Conservation (phyloP, 495 filamentous ascomycete genomes). For the Penicillium turbatum region DNA sequence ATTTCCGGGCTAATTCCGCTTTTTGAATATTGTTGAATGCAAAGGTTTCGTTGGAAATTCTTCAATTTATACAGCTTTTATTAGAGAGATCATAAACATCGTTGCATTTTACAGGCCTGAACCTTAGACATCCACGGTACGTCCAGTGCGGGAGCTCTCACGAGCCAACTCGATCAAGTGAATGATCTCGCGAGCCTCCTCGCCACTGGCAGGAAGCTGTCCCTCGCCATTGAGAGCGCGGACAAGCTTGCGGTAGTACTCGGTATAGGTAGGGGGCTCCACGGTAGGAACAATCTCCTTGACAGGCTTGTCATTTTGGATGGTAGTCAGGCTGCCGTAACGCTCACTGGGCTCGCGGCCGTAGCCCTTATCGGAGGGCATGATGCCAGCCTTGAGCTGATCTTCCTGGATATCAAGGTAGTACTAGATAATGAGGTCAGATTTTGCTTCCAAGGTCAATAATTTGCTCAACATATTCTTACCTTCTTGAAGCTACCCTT, state of each 20-base stretch:
- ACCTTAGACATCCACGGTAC: constrained; percentile 52
- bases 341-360: constrained; percentile 58
- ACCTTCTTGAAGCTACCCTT: constrained; percentile 78
- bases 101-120: constrained; percentile 7
- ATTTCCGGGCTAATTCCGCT: not conserved
- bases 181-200: constrained; percentile 67
- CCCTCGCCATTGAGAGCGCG: constrained; percentile 60
- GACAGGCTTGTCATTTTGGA: constrained; percentile 38
- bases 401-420: constrained; percentile 80
- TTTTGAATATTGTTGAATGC: no score
- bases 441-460: not conserved
- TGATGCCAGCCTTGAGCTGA: constrained; percentile 66
- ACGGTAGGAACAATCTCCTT: constrained; percentile 54
- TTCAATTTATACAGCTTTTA: not conserved
- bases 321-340: constrained; percentile 48
- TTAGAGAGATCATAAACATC: constrained; percentile 17
- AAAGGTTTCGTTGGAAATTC: not conserved
- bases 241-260: constrained; percentile 68
- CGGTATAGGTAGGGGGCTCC: constrained; percentile 64
- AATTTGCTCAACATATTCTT: not conserved
- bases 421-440: constrained; percentile 31
- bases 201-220: constrained; percentile 65
- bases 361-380: constrained; percentile 60
- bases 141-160: constrained; percentile 62
- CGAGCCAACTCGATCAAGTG: constrained; percentile 67